Percentiles rank a stretch among this genome's conserved stretches.
Conservation (phyloP, 2,329 filamentous ascomycete species). For the Aplosporella prunicola region DNA sequence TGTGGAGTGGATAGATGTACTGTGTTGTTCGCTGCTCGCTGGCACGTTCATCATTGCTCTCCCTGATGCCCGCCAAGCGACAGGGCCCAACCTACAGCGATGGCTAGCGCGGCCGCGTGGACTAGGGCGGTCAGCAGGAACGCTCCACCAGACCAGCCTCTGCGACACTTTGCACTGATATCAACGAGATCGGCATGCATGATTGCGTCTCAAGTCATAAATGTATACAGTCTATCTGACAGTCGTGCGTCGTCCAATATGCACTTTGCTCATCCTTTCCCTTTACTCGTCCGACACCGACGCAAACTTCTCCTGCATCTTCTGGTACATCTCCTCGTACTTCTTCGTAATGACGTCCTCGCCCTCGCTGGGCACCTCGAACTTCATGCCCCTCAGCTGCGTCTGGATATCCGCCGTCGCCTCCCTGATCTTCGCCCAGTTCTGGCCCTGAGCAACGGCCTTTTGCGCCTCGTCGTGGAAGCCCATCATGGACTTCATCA, state of each 20-base stretch:
- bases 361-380: slow-evolving; percentile 81
- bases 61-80: slow-evolving; percentile 9
- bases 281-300: slow-evolving; percentile 85
- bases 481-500: slow-evolving; percentile 99
- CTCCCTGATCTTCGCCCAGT: slow-evolving; percentile 88
- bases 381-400: slow-evolving; percentile 86
- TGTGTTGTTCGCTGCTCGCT: slow-evolving; percentile 8
- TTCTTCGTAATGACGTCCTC: slow-evolving; percentile 75
- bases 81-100: slow-evolving; percentile 7
- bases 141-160: too few species aligned
- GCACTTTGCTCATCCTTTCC: not conserved
- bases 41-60: slow-evolving; percentile 9
- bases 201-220: too few species aligned
- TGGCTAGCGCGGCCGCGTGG: slow-evolving; percentile 4
- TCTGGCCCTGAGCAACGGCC: slow-evolving; percentile 81
- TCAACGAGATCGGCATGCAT: too few species aligned
- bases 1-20: slow-evolving; percentile 5
- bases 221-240: not conserved
- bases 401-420: slow-evolving; percentile 78
- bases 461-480: slow-evolving; percentile 98
- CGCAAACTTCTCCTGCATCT: slow-evolving; percentile 96
- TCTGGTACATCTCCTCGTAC: slow-evolving; percentile 87
- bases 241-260: not conserved
- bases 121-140: slow-evolving; percentile 7
- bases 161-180: too few species aligned